A percentile compares a stretch with the other conserved stretches of the same genome.
These are phyloP conservation scores for Candida albicans DNA, from an alignment of 1,139 yeast species.

Conservation along the genomic window DNA sequence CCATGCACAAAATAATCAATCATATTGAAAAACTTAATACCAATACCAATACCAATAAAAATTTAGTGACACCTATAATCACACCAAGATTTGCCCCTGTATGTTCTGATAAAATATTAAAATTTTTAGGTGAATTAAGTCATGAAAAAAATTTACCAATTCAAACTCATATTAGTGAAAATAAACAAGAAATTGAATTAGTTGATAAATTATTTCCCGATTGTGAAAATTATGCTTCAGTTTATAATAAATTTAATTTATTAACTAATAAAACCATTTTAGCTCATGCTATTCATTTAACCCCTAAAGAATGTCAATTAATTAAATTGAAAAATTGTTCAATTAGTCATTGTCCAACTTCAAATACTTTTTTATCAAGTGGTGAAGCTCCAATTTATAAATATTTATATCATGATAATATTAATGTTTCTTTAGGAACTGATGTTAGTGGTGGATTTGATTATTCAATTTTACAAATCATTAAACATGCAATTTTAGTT, in stretches of 20 bases:
- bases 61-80: constrained; percentile 65
- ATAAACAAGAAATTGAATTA: constrained; percentile 69
- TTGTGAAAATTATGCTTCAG: constrained; percentile 66
- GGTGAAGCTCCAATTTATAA: constrained; percentile 84
- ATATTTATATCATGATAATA: constrained; percentile 60
- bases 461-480: constrained; percentile 71
- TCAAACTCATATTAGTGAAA: constrained; percentile 91
- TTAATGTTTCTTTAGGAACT: constrained; percentile 85
- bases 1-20: constrained; percentile 57
- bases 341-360: constrained; percentile 90
- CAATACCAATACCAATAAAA: constrained; percentile 49
- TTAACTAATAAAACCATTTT: constrained; percentile 67
- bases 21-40: constrained; percentile 59
- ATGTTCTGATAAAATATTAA: constrained; percentile 64
- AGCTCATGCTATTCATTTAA: constrained; percentile 86
- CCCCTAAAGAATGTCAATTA: constrained; percentile 60
- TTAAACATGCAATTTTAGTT: constrained; percentile 78
- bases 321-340: constrained; percentile 61
- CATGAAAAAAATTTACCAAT: constrained; percentile 54
- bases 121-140: constrained; percentile 63
- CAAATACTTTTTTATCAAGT: constrained; percentile 83
- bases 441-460: constrained; percentile 93
- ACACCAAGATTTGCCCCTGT: constrained; percentile 97
- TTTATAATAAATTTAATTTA: constrained; percentile 65
- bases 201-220: constrained; percentile 77